Base-by-base conservation (phyloP, 2,329 filamentous ascomycete species). In the Orbilia javanica region DNA sequence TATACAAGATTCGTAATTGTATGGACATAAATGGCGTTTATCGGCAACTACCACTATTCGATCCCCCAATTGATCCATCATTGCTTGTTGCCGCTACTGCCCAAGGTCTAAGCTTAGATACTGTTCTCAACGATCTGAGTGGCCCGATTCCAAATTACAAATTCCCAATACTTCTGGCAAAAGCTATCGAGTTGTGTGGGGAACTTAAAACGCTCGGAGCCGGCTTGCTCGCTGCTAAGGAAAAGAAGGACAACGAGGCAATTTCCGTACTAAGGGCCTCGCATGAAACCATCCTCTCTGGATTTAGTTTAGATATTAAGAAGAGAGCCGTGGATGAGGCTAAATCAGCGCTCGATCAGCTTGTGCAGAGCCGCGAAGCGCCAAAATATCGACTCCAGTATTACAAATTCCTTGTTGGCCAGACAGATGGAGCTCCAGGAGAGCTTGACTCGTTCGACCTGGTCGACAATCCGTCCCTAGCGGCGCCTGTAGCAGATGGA, bases 1-100 rank as follows among this genome's bases (percentile, higher is more conserved):
- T 84, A 8, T 83, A 75, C 80, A 84, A 84, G 67, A 83, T 84
- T 42, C 80, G 83, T 1, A 74, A 84, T 77, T 81, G 73, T 29
- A 75, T 73, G 63, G 82, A 85, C 66, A 83, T 84, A 65, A 80
- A 84, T 34, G 84, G 84, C 1, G 67, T 75, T 4, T 10, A 57
- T 7, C 25, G 69, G 1, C 60, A 20, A 7, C 71, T 82, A 13
- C 25, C 80, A 7, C 80, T 84, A 0, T 82, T 50, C n/a, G 82
- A 82, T 20, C 82, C 83, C 6, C 82, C 81, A 22, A 68, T 84
- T 11, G 82, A 84, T 68, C 80, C 82, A 0, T 79, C 64, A 0
- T 36, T 8, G 10, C 79, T 85, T 1, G 80, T 83, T 1, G 25
- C 53, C 11, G 82, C 80, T 0, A 75, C 57, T 1, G 81, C 80